Evolutionary conservation across 139 green algal species (phyloP), one percentile per base, ranked within the genome.

Genomic region (Tetraselmis chui): DNA sequence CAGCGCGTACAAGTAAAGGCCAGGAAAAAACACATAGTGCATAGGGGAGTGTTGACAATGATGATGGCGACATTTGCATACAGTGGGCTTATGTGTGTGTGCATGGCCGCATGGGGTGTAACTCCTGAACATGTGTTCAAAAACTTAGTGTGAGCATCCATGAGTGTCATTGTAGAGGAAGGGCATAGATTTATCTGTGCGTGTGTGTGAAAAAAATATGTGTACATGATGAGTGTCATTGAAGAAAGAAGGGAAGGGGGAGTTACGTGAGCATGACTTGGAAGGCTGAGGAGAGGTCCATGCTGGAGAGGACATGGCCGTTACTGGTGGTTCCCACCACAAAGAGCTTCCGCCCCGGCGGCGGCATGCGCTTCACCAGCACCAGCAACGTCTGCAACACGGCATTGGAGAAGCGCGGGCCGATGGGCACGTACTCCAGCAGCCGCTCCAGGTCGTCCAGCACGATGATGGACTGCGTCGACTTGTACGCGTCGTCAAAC

Each of bases 391-490:
- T 95, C 85, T 96, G 96, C 82, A 99, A 90, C 25, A 99, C 86
- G 22, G 84, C 77, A 85, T 99, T 99, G 78, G 91, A 97, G 90
- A 99, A 99, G 75, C 96, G 92, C 2, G 97, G 97, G 0, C 97
- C 97, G 30, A 99, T 98, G 59, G 92, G 81, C 23, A 98, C 96
- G 83, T 98, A 99, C 88, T 99, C 97, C 24, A 99, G 86, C 84
- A 99, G 90, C 23, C 96, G 89, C 89, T 99, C 97, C 31, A 99
- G 96, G 87, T 99, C 97, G 78, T 99, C 97, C 32, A 97, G 84
- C 27, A 99, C 87, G 28, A 99, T 94, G 28, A 98, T 89, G 24
- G 88, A 95, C 28, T 98, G 81, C 0, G 93, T 89, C 0, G 92
- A 97, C 88, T 97, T 96, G 88, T 97, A 97, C 0, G 96, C 95